Base-by-base conservation (phyloP, 2,329 filamentous ascomycete species). In the Akanthomyces uredinophilus region DNA sequence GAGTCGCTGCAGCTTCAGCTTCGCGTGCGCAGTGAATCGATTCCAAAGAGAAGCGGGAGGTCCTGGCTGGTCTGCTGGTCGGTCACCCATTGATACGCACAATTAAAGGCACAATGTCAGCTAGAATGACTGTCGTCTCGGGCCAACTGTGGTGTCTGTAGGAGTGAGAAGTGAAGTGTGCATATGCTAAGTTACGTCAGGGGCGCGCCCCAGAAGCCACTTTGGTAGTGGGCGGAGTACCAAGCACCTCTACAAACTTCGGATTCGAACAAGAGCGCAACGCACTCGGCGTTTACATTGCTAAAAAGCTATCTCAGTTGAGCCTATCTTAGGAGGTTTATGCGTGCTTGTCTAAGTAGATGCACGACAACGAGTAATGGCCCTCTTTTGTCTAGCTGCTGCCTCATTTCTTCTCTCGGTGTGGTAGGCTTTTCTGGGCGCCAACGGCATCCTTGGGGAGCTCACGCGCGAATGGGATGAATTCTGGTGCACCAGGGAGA, bases 401-500 rank as follows among this genome's bases (percentile, higher is more conserved):
- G 2, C 11, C 24, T 43, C 32, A 53, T 43, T 60, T 63, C 70
- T 77, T 77, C 52, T 73, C 62, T 35, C 69, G 65, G 56, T 68
- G 65, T 1, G 69, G 65, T 35, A 71, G 57, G 16, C 66, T 70
- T 69, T 74, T 75, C 67, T 68, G 71, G 39, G 68, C 60, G 66
- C 71, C 72, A 43, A 72, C 72, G n/a, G 57, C 50, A 68, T 92
- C 87, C 76, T 94, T 93, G 13, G 90, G 87, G 43, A 94, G 80
- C 68, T 96, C 94, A 78, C 92, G 95, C 60, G 87, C 86, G 72
- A 90, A 99, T 1, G 91, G 90, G 65, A 99, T 82, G 76, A 97
- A 96, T 55, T 94, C 92, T 1, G 92, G 92, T 46, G 91, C 83
- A 39, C 93, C 94, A 2, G 93, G 92, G 57, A 98, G 88, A 75